Evolutionary conservation across 2,329 filamentous ascomycete genomes (phyloP), one percentile per base, ranked within the genome.

Genomic region (Neoascochyta sp.): DNA sequence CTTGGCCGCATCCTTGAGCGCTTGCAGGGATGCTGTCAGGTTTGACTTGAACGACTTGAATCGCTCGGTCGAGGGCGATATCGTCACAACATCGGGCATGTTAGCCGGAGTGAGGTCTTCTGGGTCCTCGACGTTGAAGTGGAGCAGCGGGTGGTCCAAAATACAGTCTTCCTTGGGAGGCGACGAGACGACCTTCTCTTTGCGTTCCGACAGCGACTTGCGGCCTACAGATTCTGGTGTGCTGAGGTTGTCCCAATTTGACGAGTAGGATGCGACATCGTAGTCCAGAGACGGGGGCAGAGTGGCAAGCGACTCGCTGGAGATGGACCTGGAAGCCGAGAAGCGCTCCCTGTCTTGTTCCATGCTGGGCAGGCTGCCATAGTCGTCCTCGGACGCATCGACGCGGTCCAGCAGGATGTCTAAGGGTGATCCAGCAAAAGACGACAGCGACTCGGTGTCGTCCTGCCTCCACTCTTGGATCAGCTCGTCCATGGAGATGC

Each of bases 1-100:
- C 34, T 73, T 76, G 8, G 76, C 76, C 1, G 75, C 75, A 5
- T 74, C 74, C 57, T 75, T 79, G 28, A 81, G 68, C 3, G 74
- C 76, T 38, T 76, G 73, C 12, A 81, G 56, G 0, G 78, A 81
- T 2, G 76, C 74, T 0, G 77, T 81, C 23, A 81, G 63, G 38
- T 81, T 81, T 1, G 78, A 81, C 39, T 75, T 79, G 62, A 81
- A 76, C 2, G 69, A 71, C 31, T 69, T 68, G 24, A 68, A 66
- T 16, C 60, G 47, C 13, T 57, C 41, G 10, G 54, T 49, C 5
- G 56, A 49, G 5, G 47, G 30, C 1, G 52, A 32, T 1, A 43
- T 34, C 7, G 47, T 41, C 4, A 49, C 41, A 7, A 50, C 41
- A 13, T 52, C 52, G 22, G 41, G 47, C 11, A 54, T 32, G 16